These are phyloP conservation scores for Allium fistulosum DNA, from an alignment of 106 monocot genomes.

Conservation along the genomic window DNA sequence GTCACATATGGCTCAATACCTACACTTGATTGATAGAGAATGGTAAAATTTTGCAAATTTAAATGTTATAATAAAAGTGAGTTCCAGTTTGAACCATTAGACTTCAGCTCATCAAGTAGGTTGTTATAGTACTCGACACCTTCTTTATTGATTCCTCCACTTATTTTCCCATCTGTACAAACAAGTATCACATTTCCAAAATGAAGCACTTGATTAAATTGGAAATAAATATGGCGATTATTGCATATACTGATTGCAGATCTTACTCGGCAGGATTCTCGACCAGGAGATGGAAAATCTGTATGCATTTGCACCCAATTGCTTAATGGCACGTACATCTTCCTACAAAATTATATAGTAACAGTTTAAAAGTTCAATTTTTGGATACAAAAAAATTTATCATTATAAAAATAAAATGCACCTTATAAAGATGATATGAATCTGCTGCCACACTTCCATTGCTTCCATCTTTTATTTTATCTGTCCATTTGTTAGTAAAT, in stretches of 20 bases:
- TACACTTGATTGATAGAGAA: neutral
- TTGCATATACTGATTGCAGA: neutral
- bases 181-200: neutral
- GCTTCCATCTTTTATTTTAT: slow-evolving; percentile 5
- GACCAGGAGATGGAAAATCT: slow-evolving; percentile 22
- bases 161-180: neutral
- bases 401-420: neutral
- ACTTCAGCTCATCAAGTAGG: slow-evolving; percentile 1
- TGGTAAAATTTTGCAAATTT: too few species aligned
- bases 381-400: too few species aligned
- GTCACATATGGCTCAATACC: slow-evolving; percentile 26
- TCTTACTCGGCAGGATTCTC: slow-evolving; percentile 15
- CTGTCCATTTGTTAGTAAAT: neutral
- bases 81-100: neutral
- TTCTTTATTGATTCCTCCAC: slow-evolving; percentile 5
- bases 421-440: slow-evolving; percentile 9
- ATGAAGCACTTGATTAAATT: neutral
- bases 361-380: neutral
- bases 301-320: slow-evolving; percentile 8
- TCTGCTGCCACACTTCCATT: slow-evolving; percentile 2
- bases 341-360: slow-evolving; percentile 1
- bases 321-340: slow-evolving; percentile 6
- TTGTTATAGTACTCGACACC: slow-evolving; percentile 7
- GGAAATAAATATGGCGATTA: neutral
- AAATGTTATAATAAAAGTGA: too few species aligned